phyloP scores from a whole-genome alignment of 257 asterid genomes.

The Plantago elongata region DNA sequence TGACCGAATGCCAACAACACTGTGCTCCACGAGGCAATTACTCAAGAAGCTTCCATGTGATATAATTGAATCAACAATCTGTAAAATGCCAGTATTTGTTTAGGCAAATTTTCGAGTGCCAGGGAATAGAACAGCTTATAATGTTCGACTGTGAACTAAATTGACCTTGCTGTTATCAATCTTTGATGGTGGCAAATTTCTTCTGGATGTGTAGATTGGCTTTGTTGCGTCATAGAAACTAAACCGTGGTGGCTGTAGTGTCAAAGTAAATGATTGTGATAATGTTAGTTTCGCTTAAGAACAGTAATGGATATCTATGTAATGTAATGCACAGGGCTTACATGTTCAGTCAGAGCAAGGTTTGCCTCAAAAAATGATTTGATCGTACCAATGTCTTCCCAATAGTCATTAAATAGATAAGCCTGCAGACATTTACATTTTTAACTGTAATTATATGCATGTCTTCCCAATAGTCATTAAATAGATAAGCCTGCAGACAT shows the following conservation, averaged over 20 bases:
- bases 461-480: constrained; percentile 96
- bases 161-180: constrained; percentile 84
- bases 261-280: constrained; percentile 10
- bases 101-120: neutral
- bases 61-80: constrained; percentile 86
- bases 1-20: constrained; percentile 85
- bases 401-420: constrained; percentile 80
- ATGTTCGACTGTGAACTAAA: neutral
- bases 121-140: neutral
- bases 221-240: constrained; percentile 92
- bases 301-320: neutral
- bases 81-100: constrained; percentile 27
- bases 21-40: constrained; percentile 73
- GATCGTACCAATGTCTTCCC: constrained; percentile 99
- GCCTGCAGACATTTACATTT: constrained; percentile 48
- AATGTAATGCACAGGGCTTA: constrained; percentile 30
- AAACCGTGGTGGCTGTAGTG: constrained; percentile 81
- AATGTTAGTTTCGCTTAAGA: neutral
- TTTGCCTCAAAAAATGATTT: constrained; percentile 93
- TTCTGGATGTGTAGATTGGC: constrained; percentile 91
- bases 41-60: constrained; percentile 93
- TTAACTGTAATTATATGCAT: neutral
- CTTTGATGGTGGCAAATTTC: constrained; percentile 94
- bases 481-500: constrained; percentile 70
- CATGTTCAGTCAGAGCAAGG: constrained; percentile 98